Evolutionary conservation across 1,284 basidiomycete species (phyloP), one percentile per base, ranked within the genome.

Genomic region (Thelephora terrestris): DNA sequence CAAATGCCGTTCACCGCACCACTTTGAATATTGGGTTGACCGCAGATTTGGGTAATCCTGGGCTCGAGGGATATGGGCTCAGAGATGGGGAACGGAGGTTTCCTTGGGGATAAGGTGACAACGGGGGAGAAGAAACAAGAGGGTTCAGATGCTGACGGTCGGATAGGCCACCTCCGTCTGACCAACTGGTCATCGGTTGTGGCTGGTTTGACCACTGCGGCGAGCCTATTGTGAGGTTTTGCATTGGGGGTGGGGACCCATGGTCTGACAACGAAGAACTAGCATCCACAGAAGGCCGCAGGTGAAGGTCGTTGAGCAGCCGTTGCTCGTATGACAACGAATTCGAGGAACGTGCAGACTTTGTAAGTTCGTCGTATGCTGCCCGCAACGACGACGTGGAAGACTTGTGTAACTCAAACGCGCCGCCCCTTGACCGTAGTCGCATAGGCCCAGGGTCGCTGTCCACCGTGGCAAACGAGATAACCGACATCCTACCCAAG

Each of bases 11-110:
- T 34, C 9, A n/a, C 71, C 88, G 75, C 66, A 91, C 89, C 66
- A 92, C 88, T 76, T 87, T 82, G 74, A 92, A 93, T 66, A 91
- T 91, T 35, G 89, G 88, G 65, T 93, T 91, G 60, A 91, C 88
- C 35, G 73, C 75, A 46, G 80, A 76, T 61, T 81, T 80, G 23
- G 80, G 69, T 37, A 71, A 67, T 46, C 73, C 71, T 36, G 78
- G 74, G 58, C 73, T 75, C 55, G 76, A 66, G 2, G 73, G 71
- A 54, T 68, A 68, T 63, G 46, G 67, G 29, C 29, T 32, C 29
- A 32, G 29, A 32, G 29, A 32, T 66, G 14, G 34, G 21, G 24
- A n/a, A 46, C 9, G 27, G 14, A 10, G 29, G 29, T 5, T 10
- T 12, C 29, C 29, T 32, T 32, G 29, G 12, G 12, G 7, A 12